A percentile compares a stretch with the other conserved stretches of the same genome.
phyloP scores from a whole-genome alignment of 371 early-diverging fungal species.

The Mortierella sp. region DNA sequence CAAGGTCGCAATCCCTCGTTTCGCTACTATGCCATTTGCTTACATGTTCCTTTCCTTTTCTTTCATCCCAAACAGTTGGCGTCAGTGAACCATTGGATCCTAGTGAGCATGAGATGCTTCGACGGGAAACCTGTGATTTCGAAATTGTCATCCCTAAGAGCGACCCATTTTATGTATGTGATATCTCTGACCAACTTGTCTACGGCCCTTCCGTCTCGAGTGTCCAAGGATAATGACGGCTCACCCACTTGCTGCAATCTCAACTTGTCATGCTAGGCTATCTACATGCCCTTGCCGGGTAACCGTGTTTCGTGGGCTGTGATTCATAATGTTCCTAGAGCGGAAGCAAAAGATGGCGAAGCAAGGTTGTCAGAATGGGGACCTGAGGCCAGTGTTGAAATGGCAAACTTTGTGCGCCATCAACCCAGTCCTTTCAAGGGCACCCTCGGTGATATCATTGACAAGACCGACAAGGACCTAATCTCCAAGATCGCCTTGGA shows the following conservation, averaged over 20 bases:
- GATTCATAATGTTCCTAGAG: conserved; percentile 36
- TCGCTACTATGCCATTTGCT: background rate
- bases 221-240: no score
- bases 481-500: conserved; percentile 49
- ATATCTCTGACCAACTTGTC: no score
- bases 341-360: conserved; percentile 28
- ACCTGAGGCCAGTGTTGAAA: conserved; percentile 37
- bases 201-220: no score
- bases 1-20: background rate
- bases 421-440: conserved; percentile 44
- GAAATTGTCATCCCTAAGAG: conserved; percentile 50
- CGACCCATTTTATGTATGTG: conserved; percentile 47
- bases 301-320: conserved; percentile 46
- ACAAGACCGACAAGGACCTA: conserved; percentile 32
- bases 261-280: conserved; percentile 14
- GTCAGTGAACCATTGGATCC: conserved; percentile 50
- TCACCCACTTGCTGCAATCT: background rate
- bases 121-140: conserved; percentile 32
- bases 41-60: background rate
- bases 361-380: conserved; percentile 48
- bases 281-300: conserved; percentile 49
- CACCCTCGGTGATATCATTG: conserved; percentile 48
- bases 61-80: conserved; percentile 25
- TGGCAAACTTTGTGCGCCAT: conserved; percentile 44
- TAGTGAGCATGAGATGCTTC: conserved; percentile 35